These are phyloP conservation scores for Clavispora fructus DNA, from an alignment of 805 yeast genomes.

Conservation along the genomic window DNA sequence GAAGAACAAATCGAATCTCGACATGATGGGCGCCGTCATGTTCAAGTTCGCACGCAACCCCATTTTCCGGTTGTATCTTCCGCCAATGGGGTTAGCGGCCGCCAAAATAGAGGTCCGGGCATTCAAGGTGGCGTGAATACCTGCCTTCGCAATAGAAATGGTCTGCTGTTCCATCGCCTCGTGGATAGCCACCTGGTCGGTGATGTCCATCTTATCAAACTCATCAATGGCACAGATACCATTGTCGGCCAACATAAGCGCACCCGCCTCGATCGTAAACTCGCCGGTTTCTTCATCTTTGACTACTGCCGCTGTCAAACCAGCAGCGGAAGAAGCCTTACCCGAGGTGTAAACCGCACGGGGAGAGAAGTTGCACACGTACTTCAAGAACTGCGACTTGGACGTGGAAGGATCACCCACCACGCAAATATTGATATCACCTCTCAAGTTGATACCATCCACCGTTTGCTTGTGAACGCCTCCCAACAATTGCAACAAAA, in stretches of 20 bases:
- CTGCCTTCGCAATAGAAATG: conserved; percentile 96
- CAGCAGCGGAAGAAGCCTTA: conserved; percentile 97
- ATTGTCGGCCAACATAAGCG: conserved; percentile 95
- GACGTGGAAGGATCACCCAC: conserved; percentile 99
- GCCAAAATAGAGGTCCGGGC: conserved; percentile 96
- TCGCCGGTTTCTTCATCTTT: conserved; percentile 97
- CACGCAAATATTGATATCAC: conserved; percentile 92
- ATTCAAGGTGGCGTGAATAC: conserved; percentile 95
- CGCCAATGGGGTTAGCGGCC: conserved; percentile 99
- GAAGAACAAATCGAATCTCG: conserved; percentile 92
- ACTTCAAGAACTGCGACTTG: conserved; percentile 91
- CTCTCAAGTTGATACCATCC: conserved; percentile 92
- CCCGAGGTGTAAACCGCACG: conserved; percentile 96
- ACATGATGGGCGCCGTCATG: conserved; percentile 98
- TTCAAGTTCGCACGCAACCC: conserved; percentile 81
- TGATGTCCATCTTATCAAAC: conserved; percentile 94
- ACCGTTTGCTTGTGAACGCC: conserved; percentile 93
- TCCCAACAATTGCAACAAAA: conserved; percentile 80
- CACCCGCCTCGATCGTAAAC: conserved; percentile 97
- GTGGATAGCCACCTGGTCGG: conserved; percentile 97
- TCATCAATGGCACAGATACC: conserved; percentile 99
- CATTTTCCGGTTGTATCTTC: conserved; percentile 84
- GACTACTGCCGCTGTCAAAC: conserved; percentile 96
- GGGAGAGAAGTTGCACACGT: conserved; percentile 86
- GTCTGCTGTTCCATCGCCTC: conserved; percentile 99